Evolutionary conservation across 768 basidiomycete species (phyloP), one percentile per base, ranked within the genome.

Genomic region (Tubosaeta sp.): DNA sequence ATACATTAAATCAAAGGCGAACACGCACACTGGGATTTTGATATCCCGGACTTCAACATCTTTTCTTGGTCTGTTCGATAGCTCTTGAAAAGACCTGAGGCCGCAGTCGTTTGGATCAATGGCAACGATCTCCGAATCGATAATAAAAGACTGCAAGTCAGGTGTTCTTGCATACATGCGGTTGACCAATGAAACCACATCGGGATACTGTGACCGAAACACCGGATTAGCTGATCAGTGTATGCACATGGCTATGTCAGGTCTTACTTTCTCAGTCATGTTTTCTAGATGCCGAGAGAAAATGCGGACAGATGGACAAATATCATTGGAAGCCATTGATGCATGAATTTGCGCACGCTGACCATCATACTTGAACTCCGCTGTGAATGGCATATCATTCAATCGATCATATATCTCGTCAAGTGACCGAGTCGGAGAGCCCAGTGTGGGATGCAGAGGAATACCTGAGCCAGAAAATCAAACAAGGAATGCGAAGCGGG

Each of bases 281-380:
- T 93, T 85, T 71, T 95, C 91, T 31, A 95, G 73, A 73, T 93
- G 91, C 50, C 92, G 83, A 53, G 88, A 91, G 72, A 95, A 95
- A 45, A 95, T 75, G 48, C 82, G 80, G 38, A 91, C 77, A 10
- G 58, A 61, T 29, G 63, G 48, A 11, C 63, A 59, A 4, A 66
- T 60, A 13, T 62, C 60, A 13, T 61, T 63, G 55, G 56, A 66
- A 39, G 48, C 62, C 44, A 51, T 57, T 50, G 56, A 52, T 12
- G 76, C 85, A 64, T 90, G 88, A n/a, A 89, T 84, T 67, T 91
- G 90, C 17, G 86, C 90, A 45, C 87, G 79, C 62, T 91, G 88
- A 17, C 87, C 94, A 60, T 97, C 94, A 61, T 94, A 89, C 69
- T 95, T 97, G 65, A 88, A 89, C 71, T 97, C 94, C 31, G 91